Evolutionary conservation across 2,329 filamentous ascomycete genomes (phyloP), one percentile per base, ranked within the genome.

Genomic region (Colletotrichum trifolii): DNA sequence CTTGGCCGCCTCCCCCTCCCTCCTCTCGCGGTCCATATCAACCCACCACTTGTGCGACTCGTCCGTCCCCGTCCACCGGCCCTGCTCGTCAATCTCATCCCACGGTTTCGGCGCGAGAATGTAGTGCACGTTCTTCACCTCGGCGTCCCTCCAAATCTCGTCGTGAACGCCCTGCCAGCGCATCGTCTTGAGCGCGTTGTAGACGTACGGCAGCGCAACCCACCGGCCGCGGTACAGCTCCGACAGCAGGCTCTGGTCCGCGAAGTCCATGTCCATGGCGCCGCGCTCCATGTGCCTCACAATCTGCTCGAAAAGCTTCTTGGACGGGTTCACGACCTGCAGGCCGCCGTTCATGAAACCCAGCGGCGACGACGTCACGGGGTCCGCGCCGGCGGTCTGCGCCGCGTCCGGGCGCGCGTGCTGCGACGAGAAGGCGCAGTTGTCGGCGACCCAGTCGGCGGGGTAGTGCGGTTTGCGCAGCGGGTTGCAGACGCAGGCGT

Each of bases 401-500:
- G 85, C 85, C 8, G 67, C 38, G 1, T 78, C 80, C 0, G 85
- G 82, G 12, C 77, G 75, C 48, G 57, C 64, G 71, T 87, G 84
- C 71, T 87, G 85, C 17, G 75, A 74, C 2, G 86, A 87, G 74
- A 86, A 89, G 65, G 85, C 86, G 76, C 87, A 89, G 77, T 87
- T 83, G 53, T 75, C 73, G 3, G 83, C 81, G 15, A 83, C 71
- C 86, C 92, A 97, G 75, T 92, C 79, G 53, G 80, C 77, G 0
- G 93, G 93, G 77, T 97, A 97, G 78, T 96, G 92, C 36, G 86
- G 73, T 76, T 92, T 93, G 71, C 87, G 85, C 69, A 94, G 80
- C 25, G 93, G 93, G 78, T 96, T 96, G 81, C 93, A 96, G 15
- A 93, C 89, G 77, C 93, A 96, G 6, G 93, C 93, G 78, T 95